phyloP scores from a whole-genome alignment of 495 filamentous ascomycete genomes.

The Xylaria palmicola region DNA sequence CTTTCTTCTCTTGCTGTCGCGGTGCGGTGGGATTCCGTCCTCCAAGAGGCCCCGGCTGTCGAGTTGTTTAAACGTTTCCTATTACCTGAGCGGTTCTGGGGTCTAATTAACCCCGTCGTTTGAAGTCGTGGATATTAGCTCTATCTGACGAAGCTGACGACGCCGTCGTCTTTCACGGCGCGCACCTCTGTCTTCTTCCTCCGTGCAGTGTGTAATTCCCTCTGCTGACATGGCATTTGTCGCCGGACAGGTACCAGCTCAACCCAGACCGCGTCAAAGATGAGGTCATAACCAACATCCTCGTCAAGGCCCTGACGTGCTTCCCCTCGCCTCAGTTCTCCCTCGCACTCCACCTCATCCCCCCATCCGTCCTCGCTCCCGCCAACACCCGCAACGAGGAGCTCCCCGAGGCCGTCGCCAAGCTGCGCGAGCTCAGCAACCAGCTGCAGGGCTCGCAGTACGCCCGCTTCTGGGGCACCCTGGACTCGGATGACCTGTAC shows the following conservation, averaged over 20 bases:
- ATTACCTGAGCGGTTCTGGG: slow-evolving; percentile 75
- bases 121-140: slow-evolving; percentile 60
- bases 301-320: slow-evolving; percentile 94
- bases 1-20: background rate
- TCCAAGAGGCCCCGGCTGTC: no score
- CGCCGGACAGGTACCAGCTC: slow-evolving; percentile 83
- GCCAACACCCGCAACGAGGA: slow-evolving; percentile 46
- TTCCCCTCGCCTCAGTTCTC: slow-evolving; percentile 97
- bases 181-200: background rate
- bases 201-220: background rate
- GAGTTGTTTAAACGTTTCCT: slow-evolving; percentile 87
- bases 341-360: slow-evolving; percentile 89
- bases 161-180: slow-evolving; percentile 6
- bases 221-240: slow-evolving; percentile 16
- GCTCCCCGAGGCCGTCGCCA: slow-evolving; percentile 83
- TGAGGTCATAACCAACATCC: slow-evolving; percentile 96
- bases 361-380: slow-evolving; percentile 41
- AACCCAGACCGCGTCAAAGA: slow-evolving; percentile 97
- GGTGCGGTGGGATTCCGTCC: background rate
- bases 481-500: slow-evolving; percentile 93
- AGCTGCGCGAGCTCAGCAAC: slow-evolving; percentile 78
- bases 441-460: slow-evolving; percentile 87
- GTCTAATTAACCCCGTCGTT: slow-evolving; percentile 45
- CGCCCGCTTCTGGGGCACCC: slow-evolving; percentile 85
- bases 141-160: slow-evolving; percentile 56